Conservation (phyloP, 2,329 filamentous ascomycete genomes). For the Plenodomus tracheiphilus region DNA sequence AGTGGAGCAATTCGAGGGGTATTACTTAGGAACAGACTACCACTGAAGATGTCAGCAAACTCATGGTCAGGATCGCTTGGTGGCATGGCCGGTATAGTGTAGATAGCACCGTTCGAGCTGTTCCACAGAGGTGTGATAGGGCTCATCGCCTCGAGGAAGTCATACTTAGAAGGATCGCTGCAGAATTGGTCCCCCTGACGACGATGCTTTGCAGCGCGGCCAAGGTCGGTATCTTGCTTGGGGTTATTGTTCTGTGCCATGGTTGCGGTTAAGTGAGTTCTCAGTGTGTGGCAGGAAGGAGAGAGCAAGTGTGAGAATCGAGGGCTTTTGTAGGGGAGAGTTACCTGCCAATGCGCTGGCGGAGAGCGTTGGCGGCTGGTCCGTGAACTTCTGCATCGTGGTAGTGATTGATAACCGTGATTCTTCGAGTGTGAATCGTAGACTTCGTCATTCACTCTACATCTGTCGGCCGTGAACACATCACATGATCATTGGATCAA, state of each 20-base stretch:
- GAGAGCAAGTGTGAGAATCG: not conserved
- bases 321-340: not conserved
- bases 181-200: not conserved
- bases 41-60: not conserved
- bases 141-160: too few relatives aligned
- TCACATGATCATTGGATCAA: too few relatives aligned
- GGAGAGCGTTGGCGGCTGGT: not conserved
- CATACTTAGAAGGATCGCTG: not conserved
- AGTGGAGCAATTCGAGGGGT: not conserved
- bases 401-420: not conserved
- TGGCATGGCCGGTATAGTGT: not conserved
- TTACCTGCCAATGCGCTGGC: not conserved
- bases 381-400: not conserved
- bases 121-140: not conserved
- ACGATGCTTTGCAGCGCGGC: not conserved
- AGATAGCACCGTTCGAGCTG: not conserved
- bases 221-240: not conserved
- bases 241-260: not conserved
- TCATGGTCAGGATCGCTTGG: not conserved
- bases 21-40: not conserved
- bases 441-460: too few relatives aligned
- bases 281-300: not conserved
- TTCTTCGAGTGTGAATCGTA: not conserved
- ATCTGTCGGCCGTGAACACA: too few relatives aligned
- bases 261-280: not conserved